Percentiles rank a stretch among this genome's conserved stretches.
Evolutionary conservation across 805 yeast genomes (phyloP).

Genomic region (Myxozyma geophila): DNA sequence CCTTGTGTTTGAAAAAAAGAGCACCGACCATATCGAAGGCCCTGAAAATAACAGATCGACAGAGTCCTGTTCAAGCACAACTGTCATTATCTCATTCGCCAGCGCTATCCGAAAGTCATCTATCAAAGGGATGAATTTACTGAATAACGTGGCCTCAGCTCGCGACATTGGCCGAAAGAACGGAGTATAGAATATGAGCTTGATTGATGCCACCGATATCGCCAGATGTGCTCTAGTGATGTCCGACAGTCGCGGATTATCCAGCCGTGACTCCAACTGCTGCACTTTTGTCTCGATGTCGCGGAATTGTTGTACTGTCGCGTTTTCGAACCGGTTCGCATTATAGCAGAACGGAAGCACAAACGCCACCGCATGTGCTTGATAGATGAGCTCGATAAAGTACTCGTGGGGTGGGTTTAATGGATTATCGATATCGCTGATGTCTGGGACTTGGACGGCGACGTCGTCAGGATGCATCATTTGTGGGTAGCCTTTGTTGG

Average conservation of each 20-base stretch:
- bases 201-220: slow-evolving; percentile 12
- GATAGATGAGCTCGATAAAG: slow-evolving; percentile 20
- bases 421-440: slow-evolving; percentile 17
- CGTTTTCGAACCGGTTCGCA: slow-evolving; percentile 10
- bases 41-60: slow-evolving; percentile 18
- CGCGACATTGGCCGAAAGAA: slow-evolving; percentile 20
- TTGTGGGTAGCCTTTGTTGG: slow-evolving; percentile 23
- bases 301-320: slow-evolving; percentile 14
- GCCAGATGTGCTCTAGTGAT: slow-evolving; percentile 15
- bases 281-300: slow-evolving; percentile 10
- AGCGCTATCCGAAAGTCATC: slow-evolving; percentile 16
- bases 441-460: slow-evolving; percentile 17
- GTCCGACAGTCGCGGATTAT: slow-evolving; percentile 9
- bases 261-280: slow-evolving; percentile 1
- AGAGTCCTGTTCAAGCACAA: slow-evolving; percentile 11
- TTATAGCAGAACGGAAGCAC: slow-evolving; percentile 20
- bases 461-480: slow-evolving; percentile 19
- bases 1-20: slow-evolving; percentile 11
- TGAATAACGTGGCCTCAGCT: slow-evolving; percentile 13
- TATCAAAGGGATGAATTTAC: slow-evolving; percentile 15
- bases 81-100: slow-evolving; percentile 12
- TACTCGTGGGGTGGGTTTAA: slow-evolving; percentile 15
- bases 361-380: slow-evolving; percentile 17
- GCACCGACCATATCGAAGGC: slow-evolving; percentile 21
- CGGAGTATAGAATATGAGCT: slow-evolving; percentile 18